These are phyloP conservation scores for Aspergillus amoenus DNA, from an alignment of 2,329 filamentous ascomycete species.

Conservation along the genomic window DNA sequence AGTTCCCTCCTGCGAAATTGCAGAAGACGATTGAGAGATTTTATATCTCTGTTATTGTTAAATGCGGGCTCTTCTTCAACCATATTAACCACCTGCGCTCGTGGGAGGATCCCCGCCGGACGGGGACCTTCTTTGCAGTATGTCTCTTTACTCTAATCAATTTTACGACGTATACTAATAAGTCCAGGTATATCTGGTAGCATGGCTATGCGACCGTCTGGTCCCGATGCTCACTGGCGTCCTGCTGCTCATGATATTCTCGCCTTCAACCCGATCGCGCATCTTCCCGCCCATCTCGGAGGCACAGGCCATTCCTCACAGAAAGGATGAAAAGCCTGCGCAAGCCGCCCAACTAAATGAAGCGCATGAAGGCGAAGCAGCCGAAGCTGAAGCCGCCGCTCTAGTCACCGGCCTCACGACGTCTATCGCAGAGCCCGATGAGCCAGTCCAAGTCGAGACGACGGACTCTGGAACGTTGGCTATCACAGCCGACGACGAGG, in stretches of 20 bases:
- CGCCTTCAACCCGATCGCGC: slow-evolving; percentile 59
- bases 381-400: slow-evolving; percentile 78
- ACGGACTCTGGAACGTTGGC: slow-evolving; percentile 56
- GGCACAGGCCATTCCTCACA: background rate
- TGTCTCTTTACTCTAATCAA: slow-evolving; percentile 8
- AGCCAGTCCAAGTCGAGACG: slow-evolving; percentile 66
- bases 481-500: slow-evolving; percentile 58
- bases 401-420: slow-evolving; percentile 61
- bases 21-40: slow-evolving; percentile 74
- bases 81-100: slow-evolving; percentile 74
- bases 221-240: slow-evolving; percentile 60
- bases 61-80: slow-evolving; percentile 65
- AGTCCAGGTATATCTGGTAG: slow-evolving; percentile 54
- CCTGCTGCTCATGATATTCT: slow-evolving; percentile 65
- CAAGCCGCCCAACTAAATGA: slow-evolving; percentile 57
- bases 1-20: slow-evolving; percentile 81
- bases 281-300: slow-evolving; percentile 59
- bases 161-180: background rate
- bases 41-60: slow-evolving; percentile 75
- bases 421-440: slow-evolving; percentile 69
- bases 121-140: slow-evolving; percentile 62
- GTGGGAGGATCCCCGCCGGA: slow-evolving; percentile 72
- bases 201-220: slow-evolving; percentile 73
- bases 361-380: slow-evolving; percentile 77
- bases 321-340: background rate